These are phyloP conservation scores for Tubosaeta brunneosetosa DNA, from an alignment of 768 basidiomycete genomes.

Conservation along the genomic window DNA sequence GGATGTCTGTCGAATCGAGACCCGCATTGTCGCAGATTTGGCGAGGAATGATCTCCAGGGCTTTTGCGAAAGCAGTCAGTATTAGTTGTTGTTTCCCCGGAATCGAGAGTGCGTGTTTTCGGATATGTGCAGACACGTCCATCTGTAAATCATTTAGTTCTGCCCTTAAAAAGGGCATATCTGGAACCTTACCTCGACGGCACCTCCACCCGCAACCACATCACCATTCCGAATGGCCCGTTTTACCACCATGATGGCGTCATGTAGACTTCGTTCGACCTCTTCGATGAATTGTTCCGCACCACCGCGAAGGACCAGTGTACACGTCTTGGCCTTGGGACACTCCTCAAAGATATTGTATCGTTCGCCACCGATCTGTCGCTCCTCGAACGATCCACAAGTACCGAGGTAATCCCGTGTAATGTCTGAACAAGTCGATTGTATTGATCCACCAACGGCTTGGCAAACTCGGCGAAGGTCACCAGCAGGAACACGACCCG, in stretches of 20 bases:
- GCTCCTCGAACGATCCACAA: conserved; percentile 91
- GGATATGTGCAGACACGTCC: conserved; percentile 93
- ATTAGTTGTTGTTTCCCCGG: conserved; percentile 95
- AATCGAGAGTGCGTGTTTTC: conserved; percentile 86
- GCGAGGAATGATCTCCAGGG: conserved; percentile 94
- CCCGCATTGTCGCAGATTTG: conserved; percentile 99
- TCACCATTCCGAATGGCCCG: conserved; percentile 93
- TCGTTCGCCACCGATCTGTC: conserved; percentile 93
- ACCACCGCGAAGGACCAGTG: conserved; percentile 88
- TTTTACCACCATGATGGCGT: conserved; percentile 99
- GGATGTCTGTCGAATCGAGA: conserved; percentile 91
- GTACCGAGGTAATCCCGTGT: conserved; percentile 83
- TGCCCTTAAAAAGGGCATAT: background rate
- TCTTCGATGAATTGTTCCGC: conserved; percentile 99
- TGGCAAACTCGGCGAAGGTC: conserved; percentile 94
- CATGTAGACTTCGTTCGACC: conserved; percentile 94
- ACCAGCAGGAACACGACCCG: conserved; percentile 86
- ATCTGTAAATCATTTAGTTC: conserved; percentile 53
- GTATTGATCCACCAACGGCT: conserved; percentile 91
- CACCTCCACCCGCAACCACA: conserved; percentile 96
- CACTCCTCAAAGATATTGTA: conserved; percentile 95
- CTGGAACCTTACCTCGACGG: conserved; percentile 69
- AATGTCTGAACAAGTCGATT: conserved; percentile 95
- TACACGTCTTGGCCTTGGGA: conserved; percentile 92
- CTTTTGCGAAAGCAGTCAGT: conserved; percentile 93